Evolutionary conservation across 2,329 filamentous ascomycete genomes (phyloP), one percentile per base, ranked within the genome.

Genomic region (Madurella mycetomatis): DNA sequence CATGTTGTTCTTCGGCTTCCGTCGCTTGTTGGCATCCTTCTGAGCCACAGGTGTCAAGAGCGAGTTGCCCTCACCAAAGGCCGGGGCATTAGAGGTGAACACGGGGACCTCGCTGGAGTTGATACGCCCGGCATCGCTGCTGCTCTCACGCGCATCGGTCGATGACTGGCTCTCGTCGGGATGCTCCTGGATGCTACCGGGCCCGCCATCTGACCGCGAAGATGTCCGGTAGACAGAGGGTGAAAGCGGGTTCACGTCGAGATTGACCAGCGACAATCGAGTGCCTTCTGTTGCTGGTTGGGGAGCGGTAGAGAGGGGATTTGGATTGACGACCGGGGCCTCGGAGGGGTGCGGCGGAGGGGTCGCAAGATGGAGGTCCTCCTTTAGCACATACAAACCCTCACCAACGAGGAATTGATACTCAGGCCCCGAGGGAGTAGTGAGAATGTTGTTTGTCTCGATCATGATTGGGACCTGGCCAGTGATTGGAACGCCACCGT

Each of bases 1-100:
- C 70, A 99, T 94, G 70, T 95, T 97, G 72, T 92, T 97, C 79
- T 97, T 99, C 2, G 94, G 94, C 70, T 99, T 99, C 66, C 86
- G 83, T 68, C 84, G 82, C 77, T 96, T 96, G 60, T 82, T 84
- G 41, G 82, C 80, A 65, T 92, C 89, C 65, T 90, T 90, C 31
- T 79, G 77, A 49, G 80, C 79, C 16, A 79, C 77, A 2, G 83
- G 72, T 11, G 79, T 76, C 31, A 97, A 77, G 25, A 89, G 80
- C 7, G 86, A 80, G 67, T 96, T 97, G 50, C 88, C 88, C 64
- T 94, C 89, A 8, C 92, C 92, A 70, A 96, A 96, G 0, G 86
- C 83, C 1, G 88, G 87, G 5, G 80, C 76, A 32, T 57, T 60
- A 16, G 71, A 76, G 34, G 69, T 73, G 15, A 68, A 70, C 30